Base-by-base conservation (phyloP, 768 basidiomycete genomes). In the Sporobolomyces roseus region DNA sequence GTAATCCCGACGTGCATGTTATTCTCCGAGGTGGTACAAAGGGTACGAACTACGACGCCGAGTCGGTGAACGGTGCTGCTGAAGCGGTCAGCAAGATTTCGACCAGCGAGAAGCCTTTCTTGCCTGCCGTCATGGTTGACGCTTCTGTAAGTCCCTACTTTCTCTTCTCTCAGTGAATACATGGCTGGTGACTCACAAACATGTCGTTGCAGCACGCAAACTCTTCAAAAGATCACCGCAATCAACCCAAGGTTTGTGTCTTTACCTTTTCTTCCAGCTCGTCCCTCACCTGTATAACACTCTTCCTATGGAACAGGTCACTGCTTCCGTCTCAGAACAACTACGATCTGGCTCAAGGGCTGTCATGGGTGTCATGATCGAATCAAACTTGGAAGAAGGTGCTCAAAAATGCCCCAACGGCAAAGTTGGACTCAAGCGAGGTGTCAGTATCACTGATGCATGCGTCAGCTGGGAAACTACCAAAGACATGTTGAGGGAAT, bases 361-460 rank as follows among this genome's bases (percentile, higher is more conserved):
- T 74, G 88, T 99, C 79, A 90, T 90, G 7, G 94, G 94, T 52
- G 91, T 97, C 65, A 98, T 99, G 94, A 85, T 99, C 77, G 94
- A 99, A 81, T 90, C 88, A 17, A 89, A 97, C 79, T 87, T 99
- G 79, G 88, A 89, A 76, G 88, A 87, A 56, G 94, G 94, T 25
- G 82, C 87, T 67, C 94, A 99, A 81, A 89, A 92, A 74, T 89
- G 94, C 19, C 93, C 94, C 3, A 72, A 82, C 4, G 81, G 67
- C 12, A 60, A 61, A 45, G 63, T 66, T 52, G 70, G 66, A 6
- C 61, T 75, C 48, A 59, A 65, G 65, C 53, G 63, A 6, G 73
- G 73, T 61, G 85, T 93, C 61, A 88, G 86, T 70, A 93, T 94
- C 77, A 96, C 92, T 0, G 92, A 96, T 72, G 93, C 90, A 3